Percentiles rank a stretch among this genome's conserved stretches.
Conservation (phyloP, 108 stramenopile species). For the Skeletonema potamos region DNA sequence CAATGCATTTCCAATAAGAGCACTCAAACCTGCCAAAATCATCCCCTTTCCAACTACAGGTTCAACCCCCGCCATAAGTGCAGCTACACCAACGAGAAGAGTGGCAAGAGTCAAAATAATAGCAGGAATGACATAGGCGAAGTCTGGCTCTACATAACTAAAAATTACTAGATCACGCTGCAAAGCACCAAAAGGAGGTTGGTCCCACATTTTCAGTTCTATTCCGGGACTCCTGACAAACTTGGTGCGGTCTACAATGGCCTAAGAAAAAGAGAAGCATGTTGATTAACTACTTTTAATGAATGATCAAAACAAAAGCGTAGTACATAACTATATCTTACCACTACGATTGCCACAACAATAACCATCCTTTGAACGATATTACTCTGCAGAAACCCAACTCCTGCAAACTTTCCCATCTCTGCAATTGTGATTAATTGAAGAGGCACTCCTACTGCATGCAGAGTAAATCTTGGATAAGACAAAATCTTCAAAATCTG, state of each 20-base stretch:
- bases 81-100: conserved; percentile 3
- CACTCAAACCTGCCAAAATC: conserved; percentile 7
- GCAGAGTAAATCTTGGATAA: too few species aligned
- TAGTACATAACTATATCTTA: too few species aligned
- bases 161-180: conserved; percentile 1
- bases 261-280: not conserved
- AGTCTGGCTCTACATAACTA: conserved; percentile 1
- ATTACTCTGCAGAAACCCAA: conserved; percentile 7
- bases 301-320: too few species aligned
- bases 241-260: conserved; percentile 2
- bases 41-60: not conserved
- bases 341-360: not conserved
- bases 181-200: conserved; percentile 1
- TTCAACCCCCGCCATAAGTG: not conserved
- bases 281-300: too few species aligned
- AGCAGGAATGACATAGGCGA: conserved; percentile 12
- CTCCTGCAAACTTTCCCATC: conserved; percentile 12
- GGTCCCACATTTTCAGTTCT: not conserved
- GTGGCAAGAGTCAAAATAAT: conserved; percentile 9
- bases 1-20: conserved; percentile 11
- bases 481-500: too few species aligned
- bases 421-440: conserved; percentile 19
- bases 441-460: too few species aligned
- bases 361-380: not conserved
- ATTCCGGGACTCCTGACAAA: conserved; percentile 14